Conservation (phyloP, 208 protist species). For the Leishmania arabica region DNA sequence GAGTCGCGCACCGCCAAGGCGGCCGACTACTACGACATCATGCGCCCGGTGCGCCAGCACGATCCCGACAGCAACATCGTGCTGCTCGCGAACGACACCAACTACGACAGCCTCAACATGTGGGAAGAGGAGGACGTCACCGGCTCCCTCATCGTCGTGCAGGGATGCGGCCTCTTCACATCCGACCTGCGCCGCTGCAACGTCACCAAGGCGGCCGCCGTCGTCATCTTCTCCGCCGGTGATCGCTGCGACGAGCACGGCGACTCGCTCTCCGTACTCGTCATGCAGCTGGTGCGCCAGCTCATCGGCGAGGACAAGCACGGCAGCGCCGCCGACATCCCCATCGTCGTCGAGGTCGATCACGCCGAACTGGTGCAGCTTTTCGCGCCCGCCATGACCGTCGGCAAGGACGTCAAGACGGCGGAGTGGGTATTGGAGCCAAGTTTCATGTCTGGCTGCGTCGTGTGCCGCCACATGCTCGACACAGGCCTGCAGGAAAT, state of each 20-base stretch:
- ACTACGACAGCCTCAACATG: constrained; percentile 37
- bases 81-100: constrained; percentile 35
- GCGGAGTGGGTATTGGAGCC: constrained; percentile 44
- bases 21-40: constrained; percentile 42
- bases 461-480: constrained; percentile 48
- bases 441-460: constrained; percentile 40
- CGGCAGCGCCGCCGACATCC: constrained; percentile 20
- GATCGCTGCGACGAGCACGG: constrained; percentile 44
- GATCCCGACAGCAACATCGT: constrained; percentile 36
- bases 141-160: constrained; percentile 29
- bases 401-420: constrained; percentile 16
- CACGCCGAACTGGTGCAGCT: constrained; percentile 29
- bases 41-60: constrained; percentile 42
- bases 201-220: constrained; percentile 25
- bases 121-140: constrained; percentile 40
- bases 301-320: constrained; percentile 28
- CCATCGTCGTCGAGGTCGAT: constrained; percentile 43
- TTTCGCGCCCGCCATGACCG: constrained; percentile 15
- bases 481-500: constrained; percentile 41
- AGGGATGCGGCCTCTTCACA: constrained; percentile 44
- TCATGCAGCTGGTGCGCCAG: constrained; percentile 28
- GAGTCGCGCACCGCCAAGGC: constrained; percentile 38
- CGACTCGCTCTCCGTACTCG: constrained; percentile 40
- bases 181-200: constrained; percentile 44
- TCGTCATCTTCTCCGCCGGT: constrained; percentile 45